Evolutionary conservation across 371 early-diverging fungal species (phyloP), one percentile per base, ranked within the genome.

Genomic region (Mortierella sp.): DNA sequence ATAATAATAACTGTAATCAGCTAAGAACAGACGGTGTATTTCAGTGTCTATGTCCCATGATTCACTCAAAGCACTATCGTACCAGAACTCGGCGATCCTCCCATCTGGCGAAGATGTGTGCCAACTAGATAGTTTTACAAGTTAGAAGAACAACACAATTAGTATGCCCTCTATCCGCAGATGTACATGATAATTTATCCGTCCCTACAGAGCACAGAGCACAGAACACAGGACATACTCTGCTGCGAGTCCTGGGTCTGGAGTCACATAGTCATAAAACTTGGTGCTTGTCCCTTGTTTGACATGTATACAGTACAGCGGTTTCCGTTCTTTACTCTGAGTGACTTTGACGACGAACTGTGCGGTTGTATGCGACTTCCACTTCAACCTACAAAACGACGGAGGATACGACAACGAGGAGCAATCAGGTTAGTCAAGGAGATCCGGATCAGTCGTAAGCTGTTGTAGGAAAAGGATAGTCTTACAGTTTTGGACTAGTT

Each of bases 301-400:
- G 26, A 88, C 83, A 48, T 85, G 82, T 19, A 90, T 75, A 4
- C 85, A 79, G 64, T 90, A 92, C 21, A 86, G 79, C 0, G 89
- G 88, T 56, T 92, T 90, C 34, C 86, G 84, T 34, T 92, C 90
- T 56, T 82, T 88, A 63, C 84, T 89, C 72, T 79, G 80, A 3
- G 72, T 79, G 7, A 86, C 87, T 26, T 83, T 75, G 41, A 91
- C 85, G 53, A 84, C 82, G 67, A 97, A 96, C 79, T 96, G 94
- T 14, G 93, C 92, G 3, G 95, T 92, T 65, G 92, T 93, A 46
- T 90, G 83, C 12, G 96, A 94, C 75, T 96, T 96, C 97, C 97
- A 97, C 73, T 96, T 96, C 14, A 96, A 75, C 64, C 93, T 93
- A 81, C 5, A 17, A 34, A 11, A 4, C 37, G 14, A 11, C 14